Evolutionary conservation across 768 basidiomycete species (phyloP), one percentile per base, ranked within the genome.

Genomic region (Pseudohyphozyma bogoriensis): DNA sequence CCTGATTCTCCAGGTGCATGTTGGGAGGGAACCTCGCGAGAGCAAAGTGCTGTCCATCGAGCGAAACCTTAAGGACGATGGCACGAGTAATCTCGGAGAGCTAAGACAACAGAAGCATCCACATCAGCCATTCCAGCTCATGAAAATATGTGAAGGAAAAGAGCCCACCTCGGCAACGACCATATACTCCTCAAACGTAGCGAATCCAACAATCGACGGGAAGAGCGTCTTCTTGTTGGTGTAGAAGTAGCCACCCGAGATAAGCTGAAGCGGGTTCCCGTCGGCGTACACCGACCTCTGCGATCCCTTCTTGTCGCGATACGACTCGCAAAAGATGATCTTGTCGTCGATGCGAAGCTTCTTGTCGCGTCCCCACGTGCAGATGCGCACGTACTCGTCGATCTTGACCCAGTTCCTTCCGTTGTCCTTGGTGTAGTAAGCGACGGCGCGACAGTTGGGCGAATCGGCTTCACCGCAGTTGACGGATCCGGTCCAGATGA

Each of bases 171-270:
- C 85, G 28, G 93, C 95, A 33, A 96, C 93, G 47, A 97, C 83
- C 72, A 97, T 79, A 73, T 87, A 99, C 76, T 99, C 89, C 0
- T 89, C 89, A 74, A 99, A 99, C 76, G 90, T 92, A 0, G 95
- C 85, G 76, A 92, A 96, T 10, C 95, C 95, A 66, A 90, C 89
- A 56, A 99, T 84, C 45, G 83, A 78, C 49, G 88, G 82, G 69
- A 97, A 99, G 26, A 95, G 73, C 71, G 81, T 86, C 63, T 77
- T 82, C 77, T 83, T 85, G 63, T 79, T 82, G 50, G 65, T 65
- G 71, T 83, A 96, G 76, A 82, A 96, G 57, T 83, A 78, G 15
- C 78, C 73, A 0, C 95, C 93, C 16, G 82, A 81, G 29, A 92
- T 79, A 46, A 97, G 78, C 72, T 92, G 81, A 55, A 96, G 70